These are phyloP conservation scores for Collybiopsis confluens DNA, from an alignment of 768 basidiomycete species.

Conservation along the genomic window DNA sequence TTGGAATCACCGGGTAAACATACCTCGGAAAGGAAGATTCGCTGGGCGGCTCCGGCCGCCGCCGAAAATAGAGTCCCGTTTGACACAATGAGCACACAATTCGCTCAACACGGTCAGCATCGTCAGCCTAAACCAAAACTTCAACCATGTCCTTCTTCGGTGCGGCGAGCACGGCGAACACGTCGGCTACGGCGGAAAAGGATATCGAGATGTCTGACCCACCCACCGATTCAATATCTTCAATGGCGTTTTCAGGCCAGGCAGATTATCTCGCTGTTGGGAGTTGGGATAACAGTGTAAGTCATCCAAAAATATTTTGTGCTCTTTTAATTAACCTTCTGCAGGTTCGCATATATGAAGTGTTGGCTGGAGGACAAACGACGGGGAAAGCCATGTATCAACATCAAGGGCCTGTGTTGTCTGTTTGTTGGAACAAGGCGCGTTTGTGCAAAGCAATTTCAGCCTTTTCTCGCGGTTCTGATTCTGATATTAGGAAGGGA, in stretches of 20 bases:
- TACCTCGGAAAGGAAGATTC: too few relatives aligned
- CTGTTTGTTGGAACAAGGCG: constrained; percentile 90
- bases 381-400: constrained; percentile 87
- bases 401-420: constrained; percentile 87
- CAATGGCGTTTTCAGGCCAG: constrained; percentile 76
- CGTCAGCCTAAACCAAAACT: not conserved
- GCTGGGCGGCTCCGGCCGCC: too few relatives aligned
- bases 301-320: constrained; percentile 21
- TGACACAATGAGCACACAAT: too few relatives aligned
- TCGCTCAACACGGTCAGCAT: not conserved
- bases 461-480: too few relatives aligned
- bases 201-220: constrained; percentile 81
- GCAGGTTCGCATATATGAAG: constrained; percentile 90
- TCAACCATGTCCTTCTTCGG: constrained; percentile 39
- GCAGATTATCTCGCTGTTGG: constrained; percentile 90
- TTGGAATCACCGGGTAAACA: too few relatives aligned
- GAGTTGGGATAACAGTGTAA: constrained; percentile 90
- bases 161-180: constrained; percentile 24
- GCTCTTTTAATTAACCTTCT: not conserved
- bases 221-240: constrained; percentile 84
- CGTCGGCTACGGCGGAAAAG: constrained; percentile 52
- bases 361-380: constrained; percentile 72
- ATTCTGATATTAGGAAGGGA: constrained; percentile 93
- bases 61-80: too few relatives aligned
- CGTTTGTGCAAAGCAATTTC: constrained; percentile 19